These are phyloP conservation scores for Crucihimalaya himalaica DNA, from an alignment of 345 rosid species.

Conservation along the genomic window DNA sequence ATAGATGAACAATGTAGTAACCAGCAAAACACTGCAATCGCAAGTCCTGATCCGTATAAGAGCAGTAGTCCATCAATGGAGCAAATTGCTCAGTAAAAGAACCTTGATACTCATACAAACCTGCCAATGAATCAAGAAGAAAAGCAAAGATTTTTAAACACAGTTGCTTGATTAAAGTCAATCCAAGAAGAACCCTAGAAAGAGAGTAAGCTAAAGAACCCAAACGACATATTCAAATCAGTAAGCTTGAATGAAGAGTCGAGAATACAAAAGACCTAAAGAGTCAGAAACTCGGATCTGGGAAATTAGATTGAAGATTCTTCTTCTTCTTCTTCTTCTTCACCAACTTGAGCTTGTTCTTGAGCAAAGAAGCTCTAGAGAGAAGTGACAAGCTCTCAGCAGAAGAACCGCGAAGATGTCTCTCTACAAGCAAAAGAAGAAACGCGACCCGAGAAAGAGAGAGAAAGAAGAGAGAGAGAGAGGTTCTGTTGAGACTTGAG, in stretches of 20 bases:
- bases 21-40: conserved; percentile 41
- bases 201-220: conserved; percentile 1
- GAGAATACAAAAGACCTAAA: conserved; percentile 15
- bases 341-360: neutral
- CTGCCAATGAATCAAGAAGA: conserved; percentile 35
- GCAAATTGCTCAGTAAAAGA: conserved; percentile 44
- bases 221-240: neutral
- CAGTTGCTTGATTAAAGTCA: conserved; percentile 15
- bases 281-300: conserved; percentile 36
- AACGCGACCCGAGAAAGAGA: conserved; percentile 18
- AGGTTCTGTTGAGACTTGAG: conserved; percentile 36
- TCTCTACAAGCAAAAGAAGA: conserved; percentile 20
- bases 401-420: conserved; percentile 4
- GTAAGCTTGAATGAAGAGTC: neutral
- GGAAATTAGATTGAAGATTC: conserved; percentile 27
- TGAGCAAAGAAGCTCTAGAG: neutral
- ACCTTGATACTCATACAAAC: conserved; percentile 13
- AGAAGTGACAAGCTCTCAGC: neutral
- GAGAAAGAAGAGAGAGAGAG: conserved; percentile 16
- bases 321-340: conserved; percentile 6
- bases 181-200: conserved; percentile 29
- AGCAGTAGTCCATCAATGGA: conserved; percentile 60
- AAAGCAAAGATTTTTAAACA: neutral
- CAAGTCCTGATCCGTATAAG: conserved; percentile 45
- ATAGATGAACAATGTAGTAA: conserved; percentile 39